Base-by-base conservation (phyloP, 2,329 filamentous ascomycete genomes). In the Alternaria panax region DNA sequence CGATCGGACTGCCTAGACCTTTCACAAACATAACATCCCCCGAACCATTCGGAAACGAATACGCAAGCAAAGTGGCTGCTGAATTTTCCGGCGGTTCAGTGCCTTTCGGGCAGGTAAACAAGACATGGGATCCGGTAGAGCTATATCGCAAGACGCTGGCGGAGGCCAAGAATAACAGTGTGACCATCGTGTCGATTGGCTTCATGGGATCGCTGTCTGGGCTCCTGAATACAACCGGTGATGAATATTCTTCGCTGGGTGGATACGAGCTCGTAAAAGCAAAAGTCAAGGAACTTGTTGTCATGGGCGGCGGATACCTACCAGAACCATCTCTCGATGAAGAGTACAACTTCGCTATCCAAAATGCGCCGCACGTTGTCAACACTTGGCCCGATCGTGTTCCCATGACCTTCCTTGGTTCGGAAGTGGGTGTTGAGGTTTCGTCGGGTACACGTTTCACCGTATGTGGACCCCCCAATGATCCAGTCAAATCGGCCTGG, bases 241-340 rank as follows among this genome's bases (percentile, higher is more conserved):
- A 85, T 60, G 36, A 41, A 0, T 68, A 77, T 57, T 81, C 81
- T 0, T 42, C 69, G 8, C 74, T 84, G 11, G 60, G 68, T 8
- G 83, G 84, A 0, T 70, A 65, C 1, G 76, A 76, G 8, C 79
- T 86, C 2, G 62, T 85, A 22, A 60, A 72, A 1, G 54, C 62
- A 9, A 85, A 85, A 63, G 82, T 86, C 2, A 67, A 69, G 1
- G 80, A 86, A 66, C 74, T 86, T 1, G 81, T 85, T 2, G 66
- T 86, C 6, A 85, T 85, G 83, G 84, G 84, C 24, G 84, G 84
- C 12, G 69, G 57, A 7, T 86, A 84, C 55, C 82, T 83, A 0
- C 77, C 75, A 16, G 40, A 46, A 14, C 41, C 24, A 7, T 40
- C 54, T 16, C 11, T 57, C 0, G 83, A 83, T 8, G 70, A 75